Conservation (phyloP, 139 green algal genomes). For the Closterium sp. region DNA sequence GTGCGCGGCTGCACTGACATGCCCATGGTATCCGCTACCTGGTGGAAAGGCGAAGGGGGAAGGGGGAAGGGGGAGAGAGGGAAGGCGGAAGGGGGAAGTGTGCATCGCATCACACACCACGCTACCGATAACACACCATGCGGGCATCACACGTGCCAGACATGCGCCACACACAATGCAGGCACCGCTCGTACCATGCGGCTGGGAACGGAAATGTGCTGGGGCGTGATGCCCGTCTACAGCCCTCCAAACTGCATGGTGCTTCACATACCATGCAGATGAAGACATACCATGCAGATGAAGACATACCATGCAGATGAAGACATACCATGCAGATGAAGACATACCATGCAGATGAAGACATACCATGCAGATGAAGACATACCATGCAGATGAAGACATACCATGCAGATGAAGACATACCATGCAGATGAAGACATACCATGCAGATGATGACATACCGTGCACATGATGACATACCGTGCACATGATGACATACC, state of each 20-base stretch:
- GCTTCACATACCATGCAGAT: background rate
- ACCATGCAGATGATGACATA: no score
- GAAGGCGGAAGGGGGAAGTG: background rate
- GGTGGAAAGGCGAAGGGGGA: background rate
- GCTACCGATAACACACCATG: no score
- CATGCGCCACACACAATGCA: no score
- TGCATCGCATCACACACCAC: no score
- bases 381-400: background rate
- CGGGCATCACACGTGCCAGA: no score
- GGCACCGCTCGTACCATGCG: no score
- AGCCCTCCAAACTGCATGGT: background rate
- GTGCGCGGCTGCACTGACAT: slow-evolving; percentile 97
- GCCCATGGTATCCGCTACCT: slow-evolving; percentile 72
- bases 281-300: background rate
- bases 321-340: no score
- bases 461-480: background rate
- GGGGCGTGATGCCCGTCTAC: no score
- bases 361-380: background rate
- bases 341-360: no score
- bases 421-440: background rate
- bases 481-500: background rate
- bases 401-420: background rate
- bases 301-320: background rate
- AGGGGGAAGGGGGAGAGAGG: background rate
- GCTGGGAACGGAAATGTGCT: no score